Evolutionary conservation across 2,329 filamentous ascomycete genomes (phyloP), one percentile per base, ranked within the genome.

Genomic region (Parafenestella ontariensis): DNA sequence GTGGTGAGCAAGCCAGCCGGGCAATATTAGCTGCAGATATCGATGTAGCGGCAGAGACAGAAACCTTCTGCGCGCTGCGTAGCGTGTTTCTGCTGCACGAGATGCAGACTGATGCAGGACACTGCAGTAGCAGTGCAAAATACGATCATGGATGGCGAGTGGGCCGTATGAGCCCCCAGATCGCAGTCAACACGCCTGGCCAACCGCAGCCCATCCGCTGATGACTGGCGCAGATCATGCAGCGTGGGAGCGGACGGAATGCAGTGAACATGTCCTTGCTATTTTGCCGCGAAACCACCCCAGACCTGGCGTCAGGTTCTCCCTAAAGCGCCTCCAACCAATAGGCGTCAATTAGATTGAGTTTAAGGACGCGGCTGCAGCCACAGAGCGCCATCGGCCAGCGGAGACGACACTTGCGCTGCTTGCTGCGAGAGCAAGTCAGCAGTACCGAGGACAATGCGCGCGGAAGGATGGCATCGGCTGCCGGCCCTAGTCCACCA

Each of bases 401-500:
- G 52, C 54, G 50, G 58, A 57, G 57, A 62, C 49, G 61, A 60
- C n/a, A n/a, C n/a, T n/a, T n/a, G n/a, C n/a, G n/a, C n/a, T n/a
- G n/a, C n/a, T 62, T 59, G 55, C 55, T 56, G 82, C 80, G 86
- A 87, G 89, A 58, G 82, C 49, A 60, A 49, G 49, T 50, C 48
- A 42, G 53, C 52, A 47, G 48, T 51, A 52, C 52, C 48, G 31
- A 49, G 45, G 24, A 56, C 39, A 55, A 58, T 54, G 52, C 61
- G 47, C 43, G 41, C 45, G 43, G 46, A 18, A 41, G 39, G 44
- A 46, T 41, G 40, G 46, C 48, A 31, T 46, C 60, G 58, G 62
- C 54, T 40, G 46, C 43, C 61, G 59, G 61, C 46, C 64, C 56
- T 64, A 36, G 37, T 47, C 59, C 50, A 51, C 52, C 56, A 50